Base-by-base conservation (phyloP, 2,329 filamentous ascomycete species). In the Fusarium praegraminearum region DNA sequence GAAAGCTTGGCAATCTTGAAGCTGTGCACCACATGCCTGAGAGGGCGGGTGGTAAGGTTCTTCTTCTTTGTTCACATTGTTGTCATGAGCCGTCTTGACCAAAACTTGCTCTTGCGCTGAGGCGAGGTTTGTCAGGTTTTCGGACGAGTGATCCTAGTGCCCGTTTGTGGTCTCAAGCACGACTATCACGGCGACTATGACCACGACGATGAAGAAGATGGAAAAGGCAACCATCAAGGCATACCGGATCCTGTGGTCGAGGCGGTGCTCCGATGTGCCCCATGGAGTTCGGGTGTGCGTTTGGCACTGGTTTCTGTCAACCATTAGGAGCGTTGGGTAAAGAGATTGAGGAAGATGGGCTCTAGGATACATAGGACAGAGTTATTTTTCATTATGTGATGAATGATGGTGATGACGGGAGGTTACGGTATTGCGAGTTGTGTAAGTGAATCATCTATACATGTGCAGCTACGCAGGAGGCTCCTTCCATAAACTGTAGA, bases 211-310 rank as follows among this genome's bases (percentile, higher is more conserved):
- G 43, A 77, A 65, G 32, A 62, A 36, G 43, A 68, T 24, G 43
- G 70, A 62, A 20, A 78, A 65, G 15, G 72, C 24, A 13, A 62
- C 73, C 67, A 78, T 77, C 41, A 65, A 41, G 26, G 72, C 22
- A 51, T 75, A 74, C 38, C 76, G 74, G 13, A 77, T 47, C 33
- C 71, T 72, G 33, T 70, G 58, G 49, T 76, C 59, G 70, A 72
- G 74, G 28, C 65, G 68, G 46, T 77, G 76, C 18, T 65, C 41
- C 24, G 54, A 57, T 28, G 45, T 52, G 6, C 76, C 74, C 76
- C 76, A 78, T 20, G 74, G 73, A 7, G 61, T 77, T 43, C 75
- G 75, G 20, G 76, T 78, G 59, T 78, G 76, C 7, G 75, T 53
- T 53, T 66, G 75, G 46, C 76, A 78, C 63, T 78, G 76, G 8